Base-by-base conservation (phyloP, 192 early-diverging fungal species). In the Linnemannia zychae region DNA sequence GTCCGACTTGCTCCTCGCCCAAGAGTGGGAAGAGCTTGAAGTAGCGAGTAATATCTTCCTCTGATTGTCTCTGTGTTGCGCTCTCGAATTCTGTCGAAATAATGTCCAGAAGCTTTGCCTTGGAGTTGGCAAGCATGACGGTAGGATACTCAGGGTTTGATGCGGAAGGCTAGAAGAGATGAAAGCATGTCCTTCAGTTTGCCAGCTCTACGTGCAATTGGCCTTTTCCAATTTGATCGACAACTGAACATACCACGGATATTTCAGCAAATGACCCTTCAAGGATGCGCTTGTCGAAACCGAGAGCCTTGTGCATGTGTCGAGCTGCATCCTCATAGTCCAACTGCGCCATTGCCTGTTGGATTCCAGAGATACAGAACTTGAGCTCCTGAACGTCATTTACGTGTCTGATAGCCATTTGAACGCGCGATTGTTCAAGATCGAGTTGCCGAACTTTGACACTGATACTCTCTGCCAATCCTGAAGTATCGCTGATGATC, bases 21-120 rank as follows among this genome's bases (percentile, higher is more conserved):
- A 98, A 90, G 46, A 95, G 77, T 13, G 98, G 97, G 81, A 98
- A 99, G 31, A 98, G 86, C 66, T 96, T 94, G 86, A 99, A 97
- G 75, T 95, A 97, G 44, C 95, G 91, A 34, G 95, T 91, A 68
- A 99, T 96, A 53, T 91, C 92, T 9, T 93, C 89, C 72, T 97
- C 94, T 52, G 96, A 92, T 69, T 89, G 87, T 28, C 76, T 88
- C 49, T 90, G 85, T 0, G 95, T 94, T 0, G 98, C 97, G 6
- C 88, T 78, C 47, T 98, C 96, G 87, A 99, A 99, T 82, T 93
- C 91, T 31, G 87, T 88, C 4, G 94, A 91, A 18, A 98, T 93
- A 17, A 95, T 93, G 12, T 92, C 89, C 60, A 94, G 92, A 1
- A 99, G 88, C 44, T 82, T 90, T 22, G 85, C 84, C 57, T 92